Conservation (phyloP, 495 filamentous ascomycete species). For the Ascodesmis nigricans region DNA sequence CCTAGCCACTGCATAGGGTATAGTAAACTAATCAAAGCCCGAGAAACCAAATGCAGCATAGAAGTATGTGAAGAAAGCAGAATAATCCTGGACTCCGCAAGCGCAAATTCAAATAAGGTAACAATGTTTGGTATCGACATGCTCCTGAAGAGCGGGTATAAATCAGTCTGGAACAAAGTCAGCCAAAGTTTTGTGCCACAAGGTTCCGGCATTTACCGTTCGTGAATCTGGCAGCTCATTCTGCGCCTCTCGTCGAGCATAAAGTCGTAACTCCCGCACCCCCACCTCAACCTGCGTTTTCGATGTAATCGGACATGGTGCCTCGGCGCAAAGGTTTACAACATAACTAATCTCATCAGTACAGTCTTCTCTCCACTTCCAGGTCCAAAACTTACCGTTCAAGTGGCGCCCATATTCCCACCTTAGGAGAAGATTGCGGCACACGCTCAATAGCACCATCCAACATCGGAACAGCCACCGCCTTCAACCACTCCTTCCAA, state of each 20-base stretch:
- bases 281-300: constrained; percentile 89
- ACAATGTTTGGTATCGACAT: constrained; percentile 80
- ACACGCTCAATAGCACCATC: constrained; percentile 66
- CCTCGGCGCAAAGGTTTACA: constrained; percentile 91
- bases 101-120: constrained; percentile 74
- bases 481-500: constrained; percentile 97
- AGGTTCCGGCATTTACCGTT: constrained; percentile 28
- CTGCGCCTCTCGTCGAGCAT: constrained; percentile 73
- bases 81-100: constrained; percentile 89
- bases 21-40: constrained; percentile 58
- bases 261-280: constrained; percentile 72
- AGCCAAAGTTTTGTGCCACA: constrained; percentile 8
- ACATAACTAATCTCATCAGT: constrained; percentile 27
- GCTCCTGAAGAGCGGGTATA: constrained; percentile 80
- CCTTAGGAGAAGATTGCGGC: constrained; percentile 65
- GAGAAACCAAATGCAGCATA: constrained; percentile 82
- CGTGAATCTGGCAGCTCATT: constrained; percentile 89
- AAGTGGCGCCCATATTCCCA: constrained; percentile 90
- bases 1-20: constrained; percentile 85
- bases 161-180: constrained; percentile 37
- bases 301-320: constrained; percentile 71
- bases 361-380: background rate
- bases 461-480: constrained; percentile 81
- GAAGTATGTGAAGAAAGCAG: constrained; percentile 84
- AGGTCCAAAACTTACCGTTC: constrained; percentile 44